phyloP scores from a whole-genome alignment of 2,329 filamentous ascomycete genomes.

The Colletotrichum nymphaeae region DNA sequence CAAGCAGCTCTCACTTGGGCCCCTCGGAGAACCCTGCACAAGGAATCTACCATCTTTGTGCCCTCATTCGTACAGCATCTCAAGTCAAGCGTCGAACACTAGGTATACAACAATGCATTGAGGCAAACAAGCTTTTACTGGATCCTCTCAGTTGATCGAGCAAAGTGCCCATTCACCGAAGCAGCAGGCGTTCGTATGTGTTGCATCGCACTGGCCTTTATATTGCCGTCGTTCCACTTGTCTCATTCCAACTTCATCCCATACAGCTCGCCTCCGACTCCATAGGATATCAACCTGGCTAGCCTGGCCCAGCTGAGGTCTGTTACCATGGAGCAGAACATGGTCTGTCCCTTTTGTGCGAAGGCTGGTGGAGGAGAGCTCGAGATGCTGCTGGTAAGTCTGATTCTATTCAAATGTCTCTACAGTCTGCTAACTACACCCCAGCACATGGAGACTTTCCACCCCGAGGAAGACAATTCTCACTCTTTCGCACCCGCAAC shows the following conservation, averaged over 20 bases:
- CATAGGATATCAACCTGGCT: background rate
- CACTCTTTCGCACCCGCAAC: background rate
- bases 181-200: background rate
- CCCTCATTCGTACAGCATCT: background rate
- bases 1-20: background rate
- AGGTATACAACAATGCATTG: background rate
- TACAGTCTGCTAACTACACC: background rate
- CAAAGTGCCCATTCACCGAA: background rate
- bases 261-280: background rate
- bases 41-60: background rate
- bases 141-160: background rate
- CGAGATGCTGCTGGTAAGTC: conserved; percentile 48
- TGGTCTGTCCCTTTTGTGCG: conserved; percentile 50
- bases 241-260: background rate
- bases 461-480: conserved; percentile 37
- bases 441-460: conserved; percentile 44
- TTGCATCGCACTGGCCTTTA: background rate
- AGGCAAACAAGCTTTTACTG: background rate
- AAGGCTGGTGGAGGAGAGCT: conserved; percentile 44
- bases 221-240: background rate
- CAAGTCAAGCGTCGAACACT: background rate
- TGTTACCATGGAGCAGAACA: conserved; percentile 15
- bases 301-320: background rate
- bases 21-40: background rate
- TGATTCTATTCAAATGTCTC: background rate